A percentile compares a stretch with the other conserved stretches of the same genome.
Evolutionary conservation across 768 basidiomycete genomes (phyloP).

Genomic region (Fistulinella prunicolor): DNA sequence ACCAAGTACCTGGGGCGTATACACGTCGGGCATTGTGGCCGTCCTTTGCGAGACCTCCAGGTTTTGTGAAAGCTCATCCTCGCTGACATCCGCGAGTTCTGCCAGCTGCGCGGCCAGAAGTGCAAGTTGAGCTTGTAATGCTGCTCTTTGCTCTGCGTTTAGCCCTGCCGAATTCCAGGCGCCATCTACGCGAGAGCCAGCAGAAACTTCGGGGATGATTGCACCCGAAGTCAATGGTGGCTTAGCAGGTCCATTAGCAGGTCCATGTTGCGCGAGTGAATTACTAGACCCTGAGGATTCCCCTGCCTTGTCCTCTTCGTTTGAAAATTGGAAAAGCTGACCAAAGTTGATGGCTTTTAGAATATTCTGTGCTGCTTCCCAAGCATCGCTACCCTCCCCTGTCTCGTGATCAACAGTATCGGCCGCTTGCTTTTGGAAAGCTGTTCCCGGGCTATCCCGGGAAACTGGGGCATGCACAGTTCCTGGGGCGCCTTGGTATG

Average conservation of each 20-base stretch:
- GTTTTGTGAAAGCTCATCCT: constrained; percentile 30
- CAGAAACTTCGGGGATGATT: not conserved
- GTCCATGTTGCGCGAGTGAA: constrained; percentile 1
- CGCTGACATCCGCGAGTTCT: constrained; percentile 53
- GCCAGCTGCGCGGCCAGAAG: constrained; percentile 70
- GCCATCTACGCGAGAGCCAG: constrained; percentile 5
- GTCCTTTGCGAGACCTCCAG: constrained; percentile 14
- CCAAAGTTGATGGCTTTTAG: constrained; percentile 76
- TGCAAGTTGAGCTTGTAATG: constrained; percentile 70
- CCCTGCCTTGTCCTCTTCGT: constrained; percentile 21
- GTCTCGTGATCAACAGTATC: constrained; percentile 28
- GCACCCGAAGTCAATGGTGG: constrained; percentile 3
- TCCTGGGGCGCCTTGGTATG: constrained; percentile 23
- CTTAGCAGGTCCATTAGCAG: constrained; percentile 2
- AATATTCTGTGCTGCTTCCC: constrained; percentile 76
- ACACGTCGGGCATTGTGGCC: not conserved
- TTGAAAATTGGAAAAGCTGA: constrained; percentile 42
- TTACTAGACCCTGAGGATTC: constrained; percentile 7
- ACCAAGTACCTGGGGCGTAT: not conserved
- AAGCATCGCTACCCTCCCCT: constrained; percentile 55
- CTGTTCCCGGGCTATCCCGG: constrained; percentile 1
- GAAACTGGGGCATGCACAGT: not conserved
- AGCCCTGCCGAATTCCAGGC: constrained; percentile 23
- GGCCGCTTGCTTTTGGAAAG: constrained; percentile 14
- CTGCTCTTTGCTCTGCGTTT: constrained; percentile 52